Conservation (phyloP, 768 basidiomycete genomes). For the Amanita thiersii region DNA sequence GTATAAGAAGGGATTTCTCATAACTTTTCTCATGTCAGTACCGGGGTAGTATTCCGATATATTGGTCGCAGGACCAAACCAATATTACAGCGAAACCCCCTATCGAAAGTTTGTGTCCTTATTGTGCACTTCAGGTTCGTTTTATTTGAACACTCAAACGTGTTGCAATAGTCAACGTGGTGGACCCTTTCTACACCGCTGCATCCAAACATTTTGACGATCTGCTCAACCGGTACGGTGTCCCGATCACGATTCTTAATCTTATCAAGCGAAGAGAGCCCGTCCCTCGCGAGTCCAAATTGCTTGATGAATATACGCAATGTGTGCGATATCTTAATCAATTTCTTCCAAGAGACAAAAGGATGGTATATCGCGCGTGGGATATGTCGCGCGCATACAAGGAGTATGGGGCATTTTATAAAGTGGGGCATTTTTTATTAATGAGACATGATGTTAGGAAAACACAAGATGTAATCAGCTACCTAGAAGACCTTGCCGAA, state of each 20-base stretch:
- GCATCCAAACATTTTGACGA: slow-evolving; percentile 92
- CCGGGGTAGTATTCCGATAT: slow-evolving; percentile 91
- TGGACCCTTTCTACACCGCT: slow-evolving; percentile 92
- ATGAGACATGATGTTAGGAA: slow-evolving; percentile 44
- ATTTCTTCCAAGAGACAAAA: slow-evolving; percentile 78
- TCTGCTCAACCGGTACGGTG: slow-evolving; percentile 82
- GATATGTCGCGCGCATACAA: slow-evolving; percentile 96
- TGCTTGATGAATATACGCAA: slow-evolving; percentile 85
- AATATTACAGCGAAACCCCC: slow-evolving; percentile 91
- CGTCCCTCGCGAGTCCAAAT: slow-evolving; percentile 79
- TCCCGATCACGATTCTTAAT: slow-evolving; percentile 86
- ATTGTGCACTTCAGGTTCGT: slow-evolving; percentile 1
- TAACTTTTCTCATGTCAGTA: slow-evolving; percentile 41
- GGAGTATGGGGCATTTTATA: slow-evolving; percentile 41
- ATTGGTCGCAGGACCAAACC: slow-evolving; percentile 92
- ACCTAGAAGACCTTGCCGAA: slow-evolving; percentile 91
- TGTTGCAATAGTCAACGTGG: slow-evolving; percentile 61
- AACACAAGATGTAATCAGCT: slow-evolving; percentile 92
- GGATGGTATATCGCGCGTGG: slow-evolving; percentile 91
- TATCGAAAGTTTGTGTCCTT: slow-evolving; percentile 74
- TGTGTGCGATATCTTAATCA: slow-evolving; percentile 94
- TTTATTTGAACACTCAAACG: slow-evolving; percentile 3
- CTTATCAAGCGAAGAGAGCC: slow-evolving; percentile 84
- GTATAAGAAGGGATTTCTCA: background rate
- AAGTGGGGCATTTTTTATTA: no score